Percentiles rank a stretch among this genome's conserved stretches.
These are phyloP conservation scores for Candida tunisiensis DNA, from an alignment of 1,139 yeast species.

Conservation along the genomic window DNA sequence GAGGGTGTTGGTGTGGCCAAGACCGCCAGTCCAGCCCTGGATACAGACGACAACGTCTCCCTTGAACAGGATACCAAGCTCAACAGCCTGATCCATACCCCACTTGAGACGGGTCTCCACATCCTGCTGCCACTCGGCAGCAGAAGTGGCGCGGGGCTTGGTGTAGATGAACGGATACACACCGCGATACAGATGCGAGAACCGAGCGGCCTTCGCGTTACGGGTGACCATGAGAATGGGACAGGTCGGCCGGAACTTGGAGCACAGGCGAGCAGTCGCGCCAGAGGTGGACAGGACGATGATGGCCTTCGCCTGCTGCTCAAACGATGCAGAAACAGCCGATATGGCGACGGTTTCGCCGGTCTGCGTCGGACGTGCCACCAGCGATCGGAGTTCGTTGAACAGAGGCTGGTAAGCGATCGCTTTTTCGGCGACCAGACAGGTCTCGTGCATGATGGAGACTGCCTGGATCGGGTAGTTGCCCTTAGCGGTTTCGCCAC, in stretches of 20 bases:
- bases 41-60: slow-evolving; percentile 89
- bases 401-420: slow-evolving; percentile 77
- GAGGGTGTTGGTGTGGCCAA: slow-evolving; percentile 97
- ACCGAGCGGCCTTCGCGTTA: slow-evolving; percentile 85
- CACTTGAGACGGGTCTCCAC: slow-evolving; percentile 89
- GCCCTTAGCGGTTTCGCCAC: slow-evolving; percentile 99
- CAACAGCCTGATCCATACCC: slow-evolving; percentile 86
- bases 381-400: slow-evolving; percentile 77
- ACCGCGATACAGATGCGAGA: slow-evolving; percentile 93
- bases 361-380: slow-evolving; percentile 81
- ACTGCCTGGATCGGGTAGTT: slow-evolving; percentile 95
- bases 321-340: slow-evolving; percentile 91
- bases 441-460: slow-evolving; percentile 96
- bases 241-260: slow-evolving; percentile 95
- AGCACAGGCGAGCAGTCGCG: slow-evolving; percentile 84
- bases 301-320: slow-evolving; percentile 93
- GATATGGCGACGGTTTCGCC: slow-evolving; percentile 96
- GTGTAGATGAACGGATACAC: slow-evolving; percentile 90
- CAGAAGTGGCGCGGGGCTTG: slow-evolving; percentile 36
- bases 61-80: slow-evolving; percentile 66
- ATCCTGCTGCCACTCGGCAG: slow-evolving; percentile 81
- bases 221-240: slow-evolving; percentile 98
- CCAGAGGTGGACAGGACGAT: slow-evolving; percentile 93
- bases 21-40: slow-evolving; percentile 99
- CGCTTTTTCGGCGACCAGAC: slow-evolving; percentile 93